These are phyloP conservation scores for Cladosporium sp. DNA, from an alignment of 2,329 filamentous ascomycete genomes.

Conservation along the genomic window DNA sequence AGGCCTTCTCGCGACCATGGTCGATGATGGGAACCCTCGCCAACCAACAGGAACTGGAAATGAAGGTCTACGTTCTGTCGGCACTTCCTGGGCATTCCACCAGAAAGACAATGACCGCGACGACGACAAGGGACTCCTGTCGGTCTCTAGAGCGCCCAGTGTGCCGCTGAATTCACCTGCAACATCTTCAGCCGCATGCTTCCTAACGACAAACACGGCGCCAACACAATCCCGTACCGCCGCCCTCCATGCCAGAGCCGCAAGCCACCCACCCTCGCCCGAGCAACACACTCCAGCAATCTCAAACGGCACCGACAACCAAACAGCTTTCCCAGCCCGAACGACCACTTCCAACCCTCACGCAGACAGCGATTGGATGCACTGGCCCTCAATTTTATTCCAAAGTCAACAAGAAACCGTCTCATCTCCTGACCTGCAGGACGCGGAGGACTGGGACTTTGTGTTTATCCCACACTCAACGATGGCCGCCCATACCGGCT, in stretches of 20 bases:
- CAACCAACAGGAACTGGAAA: neutral
- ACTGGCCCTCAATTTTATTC: neutral
- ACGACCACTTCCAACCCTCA: neutral
- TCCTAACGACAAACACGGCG: neutral
- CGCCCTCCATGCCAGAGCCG: neutral
- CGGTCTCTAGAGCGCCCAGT: neutral
- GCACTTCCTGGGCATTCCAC: neutral
- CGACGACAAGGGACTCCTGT: neutral
- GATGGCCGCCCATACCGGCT: too few species aligned
- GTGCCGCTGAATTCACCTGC: neutral
- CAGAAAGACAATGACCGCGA: neutral
- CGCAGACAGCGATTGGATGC: neutral
- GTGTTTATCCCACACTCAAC: too few species aligned
- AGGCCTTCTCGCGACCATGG: neutral
- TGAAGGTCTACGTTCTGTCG: neutral
- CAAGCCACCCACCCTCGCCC: neutral
- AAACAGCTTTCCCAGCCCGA: neutral
- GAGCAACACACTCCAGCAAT: neutral
- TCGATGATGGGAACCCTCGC: neutral
- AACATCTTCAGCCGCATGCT: neutral
- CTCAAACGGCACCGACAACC: neutral
- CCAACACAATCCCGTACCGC: neutral
- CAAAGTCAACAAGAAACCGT: neutral
- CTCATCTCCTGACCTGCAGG: neutral
- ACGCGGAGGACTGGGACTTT: neutral